Percentiles rank a stretch among this genome's conserved stretches.
Conservation (phyloP, 2,329 filamentous ascomycete species). For the Trichoderma brevicompactum region DNA sequence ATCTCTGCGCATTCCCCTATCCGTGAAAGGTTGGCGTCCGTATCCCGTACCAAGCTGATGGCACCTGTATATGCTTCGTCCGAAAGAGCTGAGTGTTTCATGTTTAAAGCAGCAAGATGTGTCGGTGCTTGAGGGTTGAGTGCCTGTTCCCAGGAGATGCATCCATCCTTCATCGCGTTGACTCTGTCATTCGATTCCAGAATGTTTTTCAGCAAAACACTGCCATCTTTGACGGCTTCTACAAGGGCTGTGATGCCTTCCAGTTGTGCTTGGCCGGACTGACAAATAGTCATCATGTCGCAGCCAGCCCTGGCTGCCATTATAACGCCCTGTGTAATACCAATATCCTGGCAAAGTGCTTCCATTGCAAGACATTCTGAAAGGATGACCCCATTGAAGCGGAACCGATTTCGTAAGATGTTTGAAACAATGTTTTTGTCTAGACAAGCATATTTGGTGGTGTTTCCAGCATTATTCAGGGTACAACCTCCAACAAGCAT, state of each 20-base stretch:
- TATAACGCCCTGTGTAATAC: neutral
- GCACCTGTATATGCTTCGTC: neutral
- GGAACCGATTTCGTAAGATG: neutral
- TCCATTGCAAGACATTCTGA: conserved; percentile 1
- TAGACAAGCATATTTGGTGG: neutral
- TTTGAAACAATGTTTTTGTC: neutral
- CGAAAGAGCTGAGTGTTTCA: neutral
- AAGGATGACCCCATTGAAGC: neutral
- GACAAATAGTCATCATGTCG: neutral
- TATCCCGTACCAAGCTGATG: neutral
- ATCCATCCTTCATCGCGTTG: no score
- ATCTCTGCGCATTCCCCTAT: neutral
- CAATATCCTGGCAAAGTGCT: neutral
- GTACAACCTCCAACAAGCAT: neutral
- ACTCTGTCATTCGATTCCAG: no score
- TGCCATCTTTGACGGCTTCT: neutral
- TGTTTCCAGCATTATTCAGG: neutral
- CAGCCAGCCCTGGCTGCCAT: neutral
- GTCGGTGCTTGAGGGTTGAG: neutral
- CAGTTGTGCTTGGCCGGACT: neutral
- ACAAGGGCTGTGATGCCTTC: neutral
- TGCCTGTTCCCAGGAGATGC: no score
- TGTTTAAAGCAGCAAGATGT: neutral
- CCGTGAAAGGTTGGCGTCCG: neutral
- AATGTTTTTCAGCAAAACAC: neutral